Base-by-base conservation (phyloP, 345 rosid genomes). In the Hirschfeldia incana region DNA sequence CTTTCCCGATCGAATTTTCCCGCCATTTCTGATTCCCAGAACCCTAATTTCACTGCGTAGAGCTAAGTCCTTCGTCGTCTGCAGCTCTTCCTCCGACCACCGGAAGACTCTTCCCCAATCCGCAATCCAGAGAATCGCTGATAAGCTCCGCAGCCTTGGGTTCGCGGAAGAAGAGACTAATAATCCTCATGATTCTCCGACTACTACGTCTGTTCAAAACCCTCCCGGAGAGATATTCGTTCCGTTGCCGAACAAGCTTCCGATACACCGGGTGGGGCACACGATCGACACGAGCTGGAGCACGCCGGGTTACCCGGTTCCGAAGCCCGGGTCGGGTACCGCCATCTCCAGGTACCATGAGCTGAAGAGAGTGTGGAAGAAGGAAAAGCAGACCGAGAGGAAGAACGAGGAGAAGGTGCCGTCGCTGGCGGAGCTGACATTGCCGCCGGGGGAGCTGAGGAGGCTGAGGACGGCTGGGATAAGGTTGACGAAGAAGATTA, bases 251-350 rank as follows among this genome's bases (percentile, higher is more conserved):
- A 29, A 73, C 10, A 87, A 83, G 69, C 75, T 94, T 51, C 89
- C 97, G 33, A 87, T 86, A 79, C 62, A 83, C 79, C 87, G 97
- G 46, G 94, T 94, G 69, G 98, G 98, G 2, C 95, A 94, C 78
- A 92, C 95, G n/a, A 77, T 94, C 16, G 98, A 94, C 80, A 71
- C 91, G 32, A 94, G 95, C 92, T 94, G 98, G 98, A 89, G 92
- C 85, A 85, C 94, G 28, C 97, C 98, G 3, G 89, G 90, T 80
- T 89, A 87, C 61, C 97, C 98, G 1, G 92, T 92, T 5, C 94
- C 96, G 6, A 82, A 68, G 1, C 97, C 97, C 13, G 96, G 97
- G 26, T 85, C 97, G 2, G 93, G 94, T 21, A 80, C 85, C 49
- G 87, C 89, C 21, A 86, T 94, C 4, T 83, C 75, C 27, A 83